Conservation (phyloP, 2,329 filamentous ascomycete species). For the Penicillium sp. region DNA sequence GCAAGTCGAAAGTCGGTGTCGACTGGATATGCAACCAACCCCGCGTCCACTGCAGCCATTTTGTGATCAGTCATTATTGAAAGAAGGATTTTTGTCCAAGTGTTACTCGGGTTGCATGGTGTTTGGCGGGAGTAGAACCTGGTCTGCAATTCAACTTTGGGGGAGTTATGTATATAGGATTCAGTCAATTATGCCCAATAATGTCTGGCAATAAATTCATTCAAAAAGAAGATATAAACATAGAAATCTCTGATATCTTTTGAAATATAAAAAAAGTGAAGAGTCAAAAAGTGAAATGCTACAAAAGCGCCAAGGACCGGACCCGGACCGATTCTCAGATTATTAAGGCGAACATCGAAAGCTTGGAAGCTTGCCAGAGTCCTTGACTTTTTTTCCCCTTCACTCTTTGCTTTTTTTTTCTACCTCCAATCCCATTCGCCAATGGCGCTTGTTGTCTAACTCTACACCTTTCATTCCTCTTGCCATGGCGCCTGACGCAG, state of each 20-base stretch:
- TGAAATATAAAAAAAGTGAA: neutral
- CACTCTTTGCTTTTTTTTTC: conserved; percentile 7
- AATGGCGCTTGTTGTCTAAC: conserved; percentile 19
- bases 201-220: neutral
- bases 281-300: neutral
- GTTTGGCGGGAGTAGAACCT: conserved; percentile 8
- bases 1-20: conserved; percentile 9
- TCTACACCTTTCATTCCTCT: conserved; percentile 3
- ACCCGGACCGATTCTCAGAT: conserved; percentile 11
- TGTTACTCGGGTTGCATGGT: conserved; percentile 10
- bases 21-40: conserved; percentile 1
- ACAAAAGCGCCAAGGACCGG: conserved; percentile 5
- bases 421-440: conserved; percentile 12
- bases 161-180: conserved; percentile 10
- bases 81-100: neutral
- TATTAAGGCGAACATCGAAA: conserved; percentile 25
- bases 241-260: neutral
- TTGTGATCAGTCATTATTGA: conserved; percentile 5
- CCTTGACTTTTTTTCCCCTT: conserved; percentile 12
- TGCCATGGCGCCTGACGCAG: conserved; percentile 40
- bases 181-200: conserved; percentile 1
- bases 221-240: neutral
- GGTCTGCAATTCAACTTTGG: conserved; percentile 1
- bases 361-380: conserved; percentile 16
- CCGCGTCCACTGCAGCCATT: conserved; percentile 4